Base-by-base conservation (phyloP, 2,329 filamentous ascomycete genomes). In the Pestalotiopsis sp. region DNA sequence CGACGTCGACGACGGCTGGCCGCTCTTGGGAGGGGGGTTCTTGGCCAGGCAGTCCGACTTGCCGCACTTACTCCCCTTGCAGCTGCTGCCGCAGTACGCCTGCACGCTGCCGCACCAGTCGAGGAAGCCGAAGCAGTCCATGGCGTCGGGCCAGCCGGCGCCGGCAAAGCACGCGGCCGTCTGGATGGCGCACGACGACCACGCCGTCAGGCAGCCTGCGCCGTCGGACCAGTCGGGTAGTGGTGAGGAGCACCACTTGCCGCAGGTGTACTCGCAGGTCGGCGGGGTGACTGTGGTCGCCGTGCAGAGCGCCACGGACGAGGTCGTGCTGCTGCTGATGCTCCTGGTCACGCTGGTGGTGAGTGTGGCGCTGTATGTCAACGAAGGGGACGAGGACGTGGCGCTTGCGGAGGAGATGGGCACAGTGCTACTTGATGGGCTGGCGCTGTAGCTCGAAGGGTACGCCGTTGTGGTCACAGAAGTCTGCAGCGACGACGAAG, bases 191-290 rank as follows among this genome's bases (percentile, higher is more conserved):
- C 85, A 87, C 67, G 80, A 82, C 68, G 83, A 81, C 71, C 80
- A 81, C 25, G 83, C 82, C 11, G 71, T 72, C 64, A 78, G 73
- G 76, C 87, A 89, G 60, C 77, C 76, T 57, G 74, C 70, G 68
- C 79, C 71, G 73, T 86, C 80, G 56, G 76, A 75, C 78, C 83
- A 89, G 72, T 83, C 78, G 27, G 86, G 86, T 13, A 89, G 75
- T 14, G 85, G 81, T 60, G 80, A 68, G 14, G 72, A 74, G 67
- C 73, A 74, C 70, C 86, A 89, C 70, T 81, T 83, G 62, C 87
- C 87, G 71, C 84, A 84, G 71, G 83, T 79, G 77, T 86, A 89
- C 75, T 89, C 86, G 77, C 86, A 89, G 38, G 78, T 80, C 62
- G 84, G 77, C 11, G 85, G 82, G 27, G 82, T 75, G 12, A 82